A percentile compares a stretch with the other conserved stretches of the same genome.
phyloP scores from a whole-genome alignment of 2,329 filamentous ascomycete genomes.

The Aspergillus oerlinghausenensis region DNA sequence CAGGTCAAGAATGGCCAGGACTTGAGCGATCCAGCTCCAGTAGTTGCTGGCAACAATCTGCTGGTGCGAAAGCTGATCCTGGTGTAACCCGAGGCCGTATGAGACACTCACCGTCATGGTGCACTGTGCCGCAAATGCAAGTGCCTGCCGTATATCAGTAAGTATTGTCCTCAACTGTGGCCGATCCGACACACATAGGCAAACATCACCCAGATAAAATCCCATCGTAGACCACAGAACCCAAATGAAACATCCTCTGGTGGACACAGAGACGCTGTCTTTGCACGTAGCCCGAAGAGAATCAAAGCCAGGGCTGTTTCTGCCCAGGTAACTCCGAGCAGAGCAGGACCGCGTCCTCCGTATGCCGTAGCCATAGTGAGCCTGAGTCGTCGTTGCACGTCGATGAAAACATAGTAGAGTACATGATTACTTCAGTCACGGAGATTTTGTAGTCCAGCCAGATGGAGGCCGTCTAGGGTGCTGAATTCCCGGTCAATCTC shows the following conservation, averaged over 20 bases:
- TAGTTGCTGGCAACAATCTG: constrained; percentile 12
- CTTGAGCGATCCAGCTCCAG: constrained; percentile 17
- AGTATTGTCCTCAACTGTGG: not conserved
- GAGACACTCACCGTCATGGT: constrained; percentile 13
- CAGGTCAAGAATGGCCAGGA: constrained; percentile 11
- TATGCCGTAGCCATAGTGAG: not conserved
- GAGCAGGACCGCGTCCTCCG: constrained; percentile 12
- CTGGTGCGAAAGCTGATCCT: constrained; percentile 2
- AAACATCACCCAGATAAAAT: constrained; percentile 17
- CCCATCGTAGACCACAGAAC: constrained; percentile 16
- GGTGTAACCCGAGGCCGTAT: constrained; percentile 16
- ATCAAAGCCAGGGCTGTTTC: constrained; percentile 13
- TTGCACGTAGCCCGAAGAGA: constrained; percentile 14
- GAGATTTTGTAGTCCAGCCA: no score
- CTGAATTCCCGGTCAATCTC: no score
- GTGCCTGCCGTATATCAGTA: constrained; percentile 4
- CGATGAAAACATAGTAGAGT: not conserved
- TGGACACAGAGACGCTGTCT: constrained; percentile 12
- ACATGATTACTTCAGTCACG: no score
- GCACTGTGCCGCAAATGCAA: constrained; percentile 10
- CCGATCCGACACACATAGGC: constrained; percentile 9
- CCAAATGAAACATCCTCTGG: constrained; percentile 6
- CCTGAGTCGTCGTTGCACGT: not conserved
- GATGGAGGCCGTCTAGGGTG: no score
- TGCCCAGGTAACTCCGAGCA: constrained; percentile 17